Conservation (phyloP, 129 eudicot genomes). For the Pseudognaphalium luteoalbum region DNA sequence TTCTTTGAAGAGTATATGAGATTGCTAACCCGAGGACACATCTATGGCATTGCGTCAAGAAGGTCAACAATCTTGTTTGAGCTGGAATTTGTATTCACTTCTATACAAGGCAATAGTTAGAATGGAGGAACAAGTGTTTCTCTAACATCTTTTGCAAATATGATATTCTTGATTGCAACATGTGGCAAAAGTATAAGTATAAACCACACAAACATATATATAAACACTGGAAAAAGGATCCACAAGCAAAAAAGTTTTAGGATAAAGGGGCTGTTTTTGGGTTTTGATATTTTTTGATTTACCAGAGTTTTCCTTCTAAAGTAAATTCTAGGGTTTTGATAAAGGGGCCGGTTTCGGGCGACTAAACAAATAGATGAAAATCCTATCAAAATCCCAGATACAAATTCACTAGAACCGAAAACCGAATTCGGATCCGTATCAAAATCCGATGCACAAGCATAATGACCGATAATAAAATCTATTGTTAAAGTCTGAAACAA, state of each 20-base stretch:
- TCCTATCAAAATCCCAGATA: not conserved
- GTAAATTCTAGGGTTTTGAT: conserved; percentile 12
- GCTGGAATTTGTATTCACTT: not conserved
- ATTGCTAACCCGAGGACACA: conserved; percentile 1
- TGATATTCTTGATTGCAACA: conserved; percentile 8
- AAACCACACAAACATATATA: not conserved
- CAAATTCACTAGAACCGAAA: not conserved
- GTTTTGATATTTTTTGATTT: not conserved
- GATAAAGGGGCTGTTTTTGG: no score
- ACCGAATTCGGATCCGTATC: not conserved
- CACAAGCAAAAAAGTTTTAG: not conserved
- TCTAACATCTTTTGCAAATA: conserved; percentile 13
- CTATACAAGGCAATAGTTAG: not conserved
- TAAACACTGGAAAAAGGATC: not conserved
- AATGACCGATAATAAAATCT: not conserved
- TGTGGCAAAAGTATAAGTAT: not conserved
- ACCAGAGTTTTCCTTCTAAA: not conserved
- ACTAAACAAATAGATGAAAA: not conserved
- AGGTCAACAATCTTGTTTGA: not conserved
- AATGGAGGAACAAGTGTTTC: not conserved
- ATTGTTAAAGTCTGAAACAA: no score
- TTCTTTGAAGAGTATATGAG: not conserved
- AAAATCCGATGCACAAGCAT: conserved; percentile 2
- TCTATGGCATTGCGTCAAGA: conserved; percentile 14
- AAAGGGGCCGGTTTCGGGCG: not conserved